phyloP scores from a whole-genome alignment of 495 filamentous ascomycete species.

The Penicillium flavigenum region DNA sequence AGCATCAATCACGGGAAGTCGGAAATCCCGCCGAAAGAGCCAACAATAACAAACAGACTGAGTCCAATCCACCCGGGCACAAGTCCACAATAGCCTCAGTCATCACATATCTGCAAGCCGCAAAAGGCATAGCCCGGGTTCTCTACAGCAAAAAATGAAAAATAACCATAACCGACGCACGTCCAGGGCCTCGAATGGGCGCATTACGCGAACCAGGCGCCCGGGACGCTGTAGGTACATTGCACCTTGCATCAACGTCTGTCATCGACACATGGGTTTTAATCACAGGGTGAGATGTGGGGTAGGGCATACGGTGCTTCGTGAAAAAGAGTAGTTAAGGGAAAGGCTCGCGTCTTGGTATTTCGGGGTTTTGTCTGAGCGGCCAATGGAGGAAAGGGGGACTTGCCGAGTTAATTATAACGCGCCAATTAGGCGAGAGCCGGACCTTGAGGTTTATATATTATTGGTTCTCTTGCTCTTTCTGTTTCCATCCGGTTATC shows the following conservation, averaged over 20 bases:
- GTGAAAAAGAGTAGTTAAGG: constrained; percentile 23
- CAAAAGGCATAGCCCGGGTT: constrained; percentile 2
- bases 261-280: not conserved
- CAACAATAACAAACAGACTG: not conserved
- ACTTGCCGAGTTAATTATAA: constrained; percentile 11
- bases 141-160: too few species aligned
- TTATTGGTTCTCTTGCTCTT: not conserved
- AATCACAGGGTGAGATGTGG: not conserved
- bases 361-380: not conserved
- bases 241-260: not conserved
- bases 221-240: constrained; percentile 6
- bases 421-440: constrained; percentile 10
- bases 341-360: constrained; percentile 33
- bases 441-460: not conserved
- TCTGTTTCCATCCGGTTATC: not conserved
- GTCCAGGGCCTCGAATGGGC: not conserved
- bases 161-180: not conserved
- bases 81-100: constrained; percentile 2
- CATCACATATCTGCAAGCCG: constrained; percentile 1
- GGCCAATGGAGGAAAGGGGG: constrained; percentile 12
- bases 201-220: not conserved
- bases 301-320: constrained; percentile 1
- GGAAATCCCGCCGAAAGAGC: not conserved
- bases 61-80: not conserved
- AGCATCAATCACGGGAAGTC: too few species aligned